These are phyloP conservation scores for Fusarium secorum DNA, from an alignment of 2,329 filamentous ascomycete genomes.

Conservation along the genomic window DNA sequence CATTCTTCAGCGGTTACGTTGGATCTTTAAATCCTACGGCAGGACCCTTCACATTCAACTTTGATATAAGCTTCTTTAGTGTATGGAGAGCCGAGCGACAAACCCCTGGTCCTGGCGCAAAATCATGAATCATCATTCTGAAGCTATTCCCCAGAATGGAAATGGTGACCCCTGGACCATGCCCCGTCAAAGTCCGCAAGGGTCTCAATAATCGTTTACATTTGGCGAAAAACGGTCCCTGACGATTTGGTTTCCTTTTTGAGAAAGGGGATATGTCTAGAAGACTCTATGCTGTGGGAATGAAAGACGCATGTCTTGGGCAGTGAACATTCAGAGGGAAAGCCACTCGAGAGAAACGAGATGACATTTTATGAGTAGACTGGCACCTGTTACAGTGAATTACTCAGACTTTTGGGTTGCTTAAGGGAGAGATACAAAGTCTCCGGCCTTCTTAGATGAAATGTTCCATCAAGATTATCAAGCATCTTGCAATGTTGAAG, in stretches of 20 bases:
- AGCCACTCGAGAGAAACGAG: not conserved
- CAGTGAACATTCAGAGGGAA: not conserved
- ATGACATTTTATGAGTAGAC: not conserved
- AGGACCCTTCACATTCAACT: conserved; percentile 4
- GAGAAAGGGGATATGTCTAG: not conserved
- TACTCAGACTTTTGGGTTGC: fast-evolving
- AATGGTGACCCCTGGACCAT: not conserved
- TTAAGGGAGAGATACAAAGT: not conserved
- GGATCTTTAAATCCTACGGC: conserved; percentile 4
- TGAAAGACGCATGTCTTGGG: not conserved
- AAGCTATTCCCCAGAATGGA: not conserved
- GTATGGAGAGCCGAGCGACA: not conserved
- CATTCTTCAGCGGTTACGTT: not conserved
- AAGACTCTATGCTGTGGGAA: not conserved
- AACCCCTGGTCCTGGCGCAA: not conserved
- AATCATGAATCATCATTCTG: conserved; percentile 39
- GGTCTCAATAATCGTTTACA: conserved; percentile 8
- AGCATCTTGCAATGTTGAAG: not conserved
- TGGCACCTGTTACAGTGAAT: not conserved
- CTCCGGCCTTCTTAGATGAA: not conserved
- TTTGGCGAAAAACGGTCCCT: not conserved
- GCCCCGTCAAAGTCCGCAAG: not conserved
- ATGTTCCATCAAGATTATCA: not conserved
- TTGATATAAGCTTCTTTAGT: conserved; percentile 24
- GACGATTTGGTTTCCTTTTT: conserved; percentile 33